Evolutionary conservation across 306 rosid genomes (phyloP), one percentile per base, ranked within the genome.

Genomic region (Sechiopsis laciniata): DNA sequence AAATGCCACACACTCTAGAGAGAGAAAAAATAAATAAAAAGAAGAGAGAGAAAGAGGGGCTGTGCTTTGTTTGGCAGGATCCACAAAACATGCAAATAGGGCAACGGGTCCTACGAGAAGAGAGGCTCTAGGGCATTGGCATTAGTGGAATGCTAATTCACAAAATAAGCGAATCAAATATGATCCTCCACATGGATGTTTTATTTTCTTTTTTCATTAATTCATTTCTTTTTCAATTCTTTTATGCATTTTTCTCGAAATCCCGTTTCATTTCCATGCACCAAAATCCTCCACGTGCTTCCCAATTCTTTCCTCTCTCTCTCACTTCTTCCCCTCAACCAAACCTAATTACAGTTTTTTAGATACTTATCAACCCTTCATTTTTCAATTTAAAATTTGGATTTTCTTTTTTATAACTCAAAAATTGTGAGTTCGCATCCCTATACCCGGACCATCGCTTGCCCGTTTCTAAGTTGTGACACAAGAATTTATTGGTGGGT

Each of bases 61-160:
- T 32, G 37, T 32, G 29, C 29, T 26, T 26, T 26, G 79, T 73
- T 77, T 84, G 85, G 91, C 90, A 78, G 80, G 90, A 85, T 90
- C 97, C 95, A 85, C 64, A 84, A 87, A 90, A 90, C 88, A 81
- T 85, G 91, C 50, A 60, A 75, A 78, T 60, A 75, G 75, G 77
- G 64, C 22, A 7, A 77, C 21, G 77, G 90, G 91, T 54, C 95
- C 95, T 84, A 82, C 73, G 48, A 48, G 57, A 80, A 82, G 85
- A 83, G 71, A 54, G 82, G 82, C 78, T 82, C 77, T 79, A 75
- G 86, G 88, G 83, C 86, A 82, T 75, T 78, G 82, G 78, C 19
- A 65, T n/a, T n/a, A n/a, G n/a, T n/a, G 29, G 29, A 26, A 26
- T 1, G 29, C 29, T 26, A 26, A 26, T 1, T 26, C 29, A 26